These are phyloP conservation scores for Arthroderma uncinatum DNA, from an alignment of 2,329 filamentous ascomycete species.

Conservation along the genomic window DNA sequence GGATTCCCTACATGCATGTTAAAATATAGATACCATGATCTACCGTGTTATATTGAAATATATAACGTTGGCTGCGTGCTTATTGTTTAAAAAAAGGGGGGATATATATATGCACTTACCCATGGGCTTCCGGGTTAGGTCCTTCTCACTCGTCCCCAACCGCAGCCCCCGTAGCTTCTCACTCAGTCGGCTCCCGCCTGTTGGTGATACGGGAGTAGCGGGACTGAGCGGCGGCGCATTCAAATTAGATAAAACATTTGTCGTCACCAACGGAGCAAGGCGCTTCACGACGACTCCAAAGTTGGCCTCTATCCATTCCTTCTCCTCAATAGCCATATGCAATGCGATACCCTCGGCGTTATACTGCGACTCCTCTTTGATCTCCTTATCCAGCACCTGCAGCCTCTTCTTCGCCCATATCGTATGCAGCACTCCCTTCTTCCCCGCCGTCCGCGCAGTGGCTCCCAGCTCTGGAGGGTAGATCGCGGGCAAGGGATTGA, in stretches of 20 bases:
- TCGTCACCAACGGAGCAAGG: constrained; percentile 25
- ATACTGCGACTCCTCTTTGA: constrained; percentile 56
- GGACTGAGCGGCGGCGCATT: constrained; percentile 28
- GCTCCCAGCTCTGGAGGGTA: constrained; percentile 65
- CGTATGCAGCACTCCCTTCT: constrained; percentile 75
- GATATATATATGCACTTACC: constrained; percentile 34
- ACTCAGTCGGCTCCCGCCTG: constrained; percentile 56
- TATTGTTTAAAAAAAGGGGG: not conserved
- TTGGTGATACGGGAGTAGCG: constrained; percentile 50
- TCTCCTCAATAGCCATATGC: constrained; percentile 73
- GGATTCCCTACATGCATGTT: constrained; percentile 8
- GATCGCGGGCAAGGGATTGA: constrained; percentile 77
- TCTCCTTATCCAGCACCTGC: constrained; percentile 63
- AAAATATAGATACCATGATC: no score
- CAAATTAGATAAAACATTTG: constrained; percentile 24
- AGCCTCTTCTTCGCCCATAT: constrained; percentile 81
- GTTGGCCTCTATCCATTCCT: constrained; percentile 71
- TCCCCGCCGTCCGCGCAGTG: constrained; percentile 54
- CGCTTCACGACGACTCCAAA: constrained; percentile 51
- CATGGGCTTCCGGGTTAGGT: constrained; percentile 45
- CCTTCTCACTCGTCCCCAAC: constrained; percentile 59
- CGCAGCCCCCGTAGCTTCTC: constrained; percentile 73
- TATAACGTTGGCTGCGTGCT: not conserved
- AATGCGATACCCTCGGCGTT: constrained; percentile 75
- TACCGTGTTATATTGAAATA: not conserved